phyloP scores from a whole-genome alignment of 306 rosid species.

The Prunus dulcis region DNA sequence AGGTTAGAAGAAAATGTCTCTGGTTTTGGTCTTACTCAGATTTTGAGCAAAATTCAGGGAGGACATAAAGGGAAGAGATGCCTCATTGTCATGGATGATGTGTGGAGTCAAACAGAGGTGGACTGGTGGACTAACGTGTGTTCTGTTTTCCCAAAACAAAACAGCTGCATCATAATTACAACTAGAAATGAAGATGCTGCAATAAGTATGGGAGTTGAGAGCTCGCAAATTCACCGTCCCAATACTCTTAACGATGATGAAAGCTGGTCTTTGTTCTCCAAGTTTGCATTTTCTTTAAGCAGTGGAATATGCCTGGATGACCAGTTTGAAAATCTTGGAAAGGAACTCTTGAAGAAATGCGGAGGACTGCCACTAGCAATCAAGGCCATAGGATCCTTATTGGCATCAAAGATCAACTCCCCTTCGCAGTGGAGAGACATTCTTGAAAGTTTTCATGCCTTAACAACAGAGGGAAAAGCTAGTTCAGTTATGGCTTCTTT shows the following conservation, averaged over 20 bases:
- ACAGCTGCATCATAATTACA: constrained; percentile 10
- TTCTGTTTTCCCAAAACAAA: neutral
- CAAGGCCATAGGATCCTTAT: constrained; percentile 18
- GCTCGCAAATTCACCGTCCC: constrained; percentile 3
- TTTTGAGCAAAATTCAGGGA: neutral
- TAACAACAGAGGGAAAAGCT: too few species aligned
- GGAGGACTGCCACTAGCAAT: constrained; percentile 22
- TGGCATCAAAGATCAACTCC: neutral
- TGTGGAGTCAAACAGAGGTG: neutral
- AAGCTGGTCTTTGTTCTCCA: constrained; percentile 17
- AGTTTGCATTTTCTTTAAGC: neutral
- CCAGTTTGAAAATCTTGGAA: neutral
- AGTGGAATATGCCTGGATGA: neutral
- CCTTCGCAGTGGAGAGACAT: neutral
- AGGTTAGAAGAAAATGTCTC: neutral
- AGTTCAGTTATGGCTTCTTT: neutral
- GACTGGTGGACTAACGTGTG: constrained; percentile 10
- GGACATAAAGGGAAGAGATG: neutral
- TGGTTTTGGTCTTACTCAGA: neutral
- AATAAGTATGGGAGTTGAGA: neutral
- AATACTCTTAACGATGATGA: neutral
- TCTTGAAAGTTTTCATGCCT: neutral
- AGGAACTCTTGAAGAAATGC: constrained; percentile 3
- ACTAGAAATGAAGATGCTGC: neutral
- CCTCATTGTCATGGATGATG: constrained; percentile 25